These are phyloP conservation scores for Monosporascus sp. DNA, from an alignment of 2,329 filamentous ascomycete genomes.

Conservation along the genomic window DNA sequence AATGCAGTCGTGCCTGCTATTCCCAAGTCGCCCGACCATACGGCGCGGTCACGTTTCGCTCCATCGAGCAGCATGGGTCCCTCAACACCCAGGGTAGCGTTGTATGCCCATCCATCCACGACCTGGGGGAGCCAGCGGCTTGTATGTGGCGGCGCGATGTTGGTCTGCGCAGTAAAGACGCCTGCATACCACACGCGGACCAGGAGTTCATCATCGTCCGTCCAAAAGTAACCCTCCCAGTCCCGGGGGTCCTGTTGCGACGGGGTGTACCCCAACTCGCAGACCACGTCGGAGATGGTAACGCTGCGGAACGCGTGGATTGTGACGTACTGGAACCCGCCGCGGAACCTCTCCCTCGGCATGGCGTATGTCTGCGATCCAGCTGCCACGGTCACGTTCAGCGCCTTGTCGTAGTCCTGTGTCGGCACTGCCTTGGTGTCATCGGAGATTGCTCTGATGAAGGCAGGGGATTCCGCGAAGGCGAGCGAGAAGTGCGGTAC, in stretches of 20 bases:
- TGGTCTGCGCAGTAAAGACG: slow-evolving; percentile 31
- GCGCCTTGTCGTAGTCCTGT: slow-evolving; percentile 18
- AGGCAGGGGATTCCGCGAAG: slow-evolving; percentile 17
- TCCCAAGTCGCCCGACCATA: slow-evolving; percentile 55
- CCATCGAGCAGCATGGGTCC: slow-evolving; percentile 39
- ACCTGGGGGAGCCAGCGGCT: slow-evolving; percentile 32
- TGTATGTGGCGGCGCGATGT: slow-evolving; percentile 25
- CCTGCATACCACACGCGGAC: slow-evolving; percentile 42
- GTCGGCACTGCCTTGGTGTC: slow-evolving; percentile 16
- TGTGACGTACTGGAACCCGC: slow-evolving; percentile 40
- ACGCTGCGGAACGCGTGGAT: slow-evolving; percentile 20
- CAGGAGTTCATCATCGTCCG: slow-evolving; percentile 36
- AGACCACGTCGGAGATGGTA: slow-evolving; percentile 19
- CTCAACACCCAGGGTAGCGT: slow-evolving; percentile 27
- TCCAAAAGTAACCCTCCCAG: slow-evolving; percentile 40
- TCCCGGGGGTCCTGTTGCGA: slow-evolving; percentile 32
- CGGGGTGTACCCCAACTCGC: slow-evolving; percentile 27
- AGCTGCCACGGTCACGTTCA: slow-evolving; percentile 11
- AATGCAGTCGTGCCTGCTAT: slow-evolving; percentile 46
- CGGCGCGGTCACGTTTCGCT: slow-evolving; percentile 48
- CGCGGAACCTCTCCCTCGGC: slow-evolving; percentile 31
- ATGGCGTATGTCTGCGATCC: slow-evolving; percentile 6
- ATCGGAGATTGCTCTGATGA: slow-evolving; percentile 18
- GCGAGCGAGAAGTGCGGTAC: slow-evolving; percentile 11
- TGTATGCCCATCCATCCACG: slow-evolving; percentile 32